phyloP scores from a whole-genome alignment of 148 eudicot species.

The Camellia lanceoleosa region DNA sequence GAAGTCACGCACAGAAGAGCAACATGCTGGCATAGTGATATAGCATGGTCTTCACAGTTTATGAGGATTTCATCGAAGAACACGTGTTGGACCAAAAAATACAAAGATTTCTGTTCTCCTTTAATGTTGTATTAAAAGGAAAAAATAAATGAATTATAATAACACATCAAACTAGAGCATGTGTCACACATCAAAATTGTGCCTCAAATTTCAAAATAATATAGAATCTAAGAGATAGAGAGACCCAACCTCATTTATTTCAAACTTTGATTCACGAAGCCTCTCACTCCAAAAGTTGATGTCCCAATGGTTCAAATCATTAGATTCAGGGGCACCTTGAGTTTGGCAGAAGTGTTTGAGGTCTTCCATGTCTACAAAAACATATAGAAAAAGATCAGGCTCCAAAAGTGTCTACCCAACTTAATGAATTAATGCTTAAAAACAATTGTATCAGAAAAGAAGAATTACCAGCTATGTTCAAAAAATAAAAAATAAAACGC shows the following conservation, averaged over 20 bases:
- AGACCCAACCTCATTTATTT: slow-evolving; percentile 75
- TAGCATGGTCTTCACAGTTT: too few species aligned
- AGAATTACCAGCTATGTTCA: too few species aligned
- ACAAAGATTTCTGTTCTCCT: too few species aligned
- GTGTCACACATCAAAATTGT: not conserved
- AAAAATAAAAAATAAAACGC: too few species aligned
- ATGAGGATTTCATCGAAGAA: too few species aligned
- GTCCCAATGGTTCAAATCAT: slow-evolving; percentile 78
- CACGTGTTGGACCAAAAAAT: too few species aligned
- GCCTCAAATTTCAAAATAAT: not conserved
- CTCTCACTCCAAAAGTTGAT: slow-evolving; percentile 91
- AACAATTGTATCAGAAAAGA: not conserved
- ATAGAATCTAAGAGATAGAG: not conserved
- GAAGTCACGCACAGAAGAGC: not conserved
- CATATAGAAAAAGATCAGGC: slow-evolving; percentile 3
- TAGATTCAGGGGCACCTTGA: slow-evolving; percentile 80
- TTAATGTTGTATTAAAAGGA: not conserved
- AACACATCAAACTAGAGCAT: not conserved
- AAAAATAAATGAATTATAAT: not conserved
- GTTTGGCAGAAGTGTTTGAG: slow-evolving; percentile 60
- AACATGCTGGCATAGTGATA: too few species aligned
- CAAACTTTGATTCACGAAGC: slow-evolving; percentile 90
- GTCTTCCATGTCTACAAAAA: slow-evolving; percentile 72
- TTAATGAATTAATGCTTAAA: not conserved
- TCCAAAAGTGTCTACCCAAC: not conserved